Base-by-base conservation (phyloP, 768 basidiomycete genomes). In the Xerocomus brunneocitrinus region DNA sequence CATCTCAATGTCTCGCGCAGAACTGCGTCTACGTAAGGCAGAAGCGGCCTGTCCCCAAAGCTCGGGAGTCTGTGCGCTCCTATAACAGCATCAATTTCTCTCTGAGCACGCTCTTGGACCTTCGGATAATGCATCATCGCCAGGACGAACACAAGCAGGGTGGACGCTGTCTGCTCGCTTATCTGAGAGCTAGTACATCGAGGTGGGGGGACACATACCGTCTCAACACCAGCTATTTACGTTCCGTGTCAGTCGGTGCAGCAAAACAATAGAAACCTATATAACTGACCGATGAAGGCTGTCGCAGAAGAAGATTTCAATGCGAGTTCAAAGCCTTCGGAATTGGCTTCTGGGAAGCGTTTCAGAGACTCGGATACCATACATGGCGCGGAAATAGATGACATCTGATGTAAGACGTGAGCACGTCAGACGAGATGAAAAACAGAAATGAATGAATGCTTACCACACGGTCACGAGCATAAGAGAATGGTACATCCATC, bases 51-150 rank as follows among this genome's bases (percentile, higher is more conserved):
- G 52, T 73, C 72, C 19, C 52, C 59, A 25, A 67, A 64, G 25
- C 58, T 36, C 1, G 71, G 66, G 5, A 73, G 50, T 27, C 70
- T 57, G 4, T 59, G 30, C 3, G 41, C 51, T 50, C 74, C 74
- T 22, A 69, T 19, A 27, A 63, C 55, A 3, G 64, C 49, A 6
- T 75, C 69, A 3, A 73, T 68, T 52, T 74, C 72, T 46, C 56
- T 64, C 47, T 66, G 69, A 5, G 66, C 70, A 43, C 66, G 62
- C 28, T 62, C 60, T 54, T 75, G 74, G 14, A 62, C 63, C 31
- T 73, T 55, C 8, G 72, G 72, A 50, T 68, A 64, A 24, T 45
- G 51, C 50, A 68, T 62, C 74, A 74, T 72, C 34, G 68, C 70
- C 22, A 71, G 48, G 24, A 73, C 35, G 45, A 73, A 73, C 35